Evolutionary conservation across 2,329 filamentous ascomycete species (phyloP).

Genomic region (Aspergillus cejpii): DNA sequence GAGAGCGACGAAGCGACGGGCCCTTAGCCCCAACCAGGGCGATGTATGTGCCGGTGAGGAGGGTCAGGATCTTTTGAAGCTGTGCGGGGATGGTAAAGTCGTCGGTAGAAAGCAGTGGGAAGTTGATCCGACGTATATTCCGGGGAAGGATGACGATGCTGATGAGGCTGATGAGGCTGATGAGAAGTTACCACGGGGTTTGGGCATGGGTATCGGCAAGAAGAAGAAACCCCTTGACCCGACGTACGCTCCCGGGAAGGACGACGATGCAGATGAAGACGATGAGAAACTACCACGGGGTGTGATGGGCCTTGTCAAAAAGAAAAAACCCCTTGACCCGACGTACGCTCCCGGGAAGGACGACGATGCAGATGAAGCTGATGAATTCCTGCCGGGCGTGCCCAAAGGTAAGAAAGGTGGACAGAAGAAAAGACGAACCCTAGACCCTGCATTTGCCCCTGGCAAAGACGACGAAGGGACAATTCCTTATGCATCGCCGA

Average conservation of each 20-base stretch:
- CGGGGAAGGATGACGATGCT: neutral
- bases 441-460: slow-evolving; percentile 5
- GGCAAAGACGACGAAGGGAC: slow-evolving; percentile 1
- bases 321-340: slow-evolving; percentile 3
- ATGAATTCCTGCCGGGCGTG: slow-evolving; percentile 1
- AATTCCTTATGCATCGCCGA: neutral
- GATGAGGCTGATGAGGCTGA: slow-evolving; percentile 5
- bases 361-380: neutral
- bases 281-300: slow-evolving; percentile 2
- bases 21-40: neutral
- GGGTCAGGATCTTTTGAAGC: neutral
- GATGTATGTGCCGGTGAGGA: neutral
- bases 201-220: too few species aligned
- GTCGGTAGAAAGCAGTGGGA: too few species aligned
- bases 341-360: neutral
- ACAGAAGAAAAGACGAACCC: slow-evolving; percentile 1
- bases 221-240: slow-evolving; percentile 4
- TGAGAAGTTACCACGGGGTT: too few species aligned
- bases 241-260: neutral
- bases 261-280: neutral
- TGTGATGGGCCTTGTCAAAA: too few species aligned
- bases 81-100: neutral
- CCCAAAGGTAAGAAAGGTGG: neutral
- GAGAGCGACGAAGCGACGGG: neutral
- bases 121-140: slow-evolving; percentile 2